These are phyloP conservation scores for Backusella psychrophila DNA, from an alignment of 192 early-diverging fungal genomes.

Conservation along the genomic window DNA sequence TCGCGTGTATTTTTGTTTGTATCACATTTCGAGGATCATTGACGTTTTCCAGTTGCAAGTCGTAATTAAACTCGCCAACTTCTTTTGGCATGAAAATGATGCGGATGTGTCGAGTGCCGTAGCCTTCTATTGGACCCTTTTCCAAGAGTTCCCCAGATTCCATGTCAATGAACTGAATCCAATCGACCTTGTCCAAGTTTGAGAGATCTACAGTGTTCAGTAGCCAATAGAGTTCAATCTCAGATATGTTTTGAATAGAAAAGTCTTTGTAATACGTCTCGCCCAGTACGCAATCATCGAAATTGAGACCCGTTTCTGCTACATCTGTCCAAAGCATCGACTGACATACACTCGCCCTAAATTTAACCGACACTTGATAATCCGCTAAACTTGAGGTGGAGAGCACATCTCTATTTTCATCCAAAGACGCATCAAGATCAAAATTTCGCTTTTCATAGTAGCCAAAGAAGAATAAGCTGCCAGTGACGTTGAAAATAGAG, in stretches of 20 bases:
- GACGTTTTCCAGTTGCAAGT: constrained; percentile 86
- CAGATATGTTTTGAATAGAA: constrained; percentile 84
- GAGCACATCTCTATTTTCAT: constrained; percentile 7
- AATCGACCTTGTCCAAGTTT: constrained; percentile 51
- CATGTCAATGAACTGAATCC: constrained; percentile 75
- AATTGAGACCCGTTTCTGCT: constrained; percentile 85
- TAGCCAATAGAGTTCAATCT: constrained; percentile 89
- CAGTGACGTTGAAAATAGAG: constrained; percentile 77
- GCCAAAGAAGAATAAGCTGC: constrained; percentile 79
- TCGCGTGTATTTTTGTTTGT: constrained; percentile 77
- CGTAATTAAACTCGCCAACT: constrained; percentile 88
- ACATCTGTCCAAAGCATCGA: constrained; percentile 92
- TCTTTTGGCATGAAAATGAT: constrained; percentile 85
- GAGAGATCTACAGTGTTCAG: constrained; percentile 70
- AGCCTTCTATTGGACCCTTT: constrained; percentile 61
- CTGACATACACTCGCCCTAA: constrained; percentile 84
- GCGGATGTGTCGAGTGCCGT: constrained; percentile 67
- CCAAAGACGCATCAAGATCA: not conserved
- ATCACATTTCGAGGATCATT: constrained; percentile 85
- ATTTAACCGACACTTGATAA: constrained; percentile 66
- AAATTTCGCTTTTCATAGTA: constrained; percentile 43
- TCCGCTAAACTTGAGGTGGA: constrained; percentile 32
- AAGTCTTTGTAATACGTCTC: constrained; percentile 90
- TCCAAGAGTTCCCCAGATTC: constrained; percentile 56
- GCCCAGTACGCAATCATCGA: constrained; percentile 93